These are phyloP conservation scores for Pseudopyricularia cyperi DNA, from an alignment of 2,329 filamentous ascomycete genomes.

Conservation along the genomic window DNA sequence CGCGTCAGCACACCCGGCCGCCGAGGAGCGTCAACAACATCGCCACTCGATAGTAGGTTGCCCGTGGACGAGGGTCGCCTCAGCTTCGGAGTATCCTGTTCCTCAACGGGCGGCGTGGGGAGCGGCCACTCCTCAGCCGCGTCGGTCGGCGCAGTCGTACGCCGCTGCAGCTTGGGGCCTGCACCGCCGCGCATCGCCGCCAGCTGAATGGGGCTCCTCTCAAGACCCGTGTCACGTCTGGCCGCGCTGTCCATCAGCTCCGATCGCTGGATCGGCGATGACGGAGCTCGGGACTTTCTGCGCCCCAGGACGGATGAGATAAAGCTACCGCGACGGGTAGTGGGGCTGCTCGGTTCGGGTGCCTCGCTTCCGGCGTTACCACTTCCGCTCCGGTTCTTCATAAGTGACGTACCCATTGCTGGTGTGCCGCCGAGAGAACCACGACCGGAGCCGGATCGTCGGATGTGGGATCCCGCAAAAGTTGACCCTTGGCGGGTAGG, in stretches of 20 bases:
- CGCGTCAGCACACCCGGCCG: not conserved
- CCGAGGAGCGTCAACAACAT: too few relatives aligned
- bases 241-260: slow-evolving; percentile 43
- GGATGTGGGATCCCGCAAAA: slow-evolving; percentile 12
- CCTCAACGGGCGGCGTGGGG: slow-evolving; percentile 15
- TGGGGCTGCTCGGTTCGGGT: not conserved
- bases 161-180: slow-evolving; percentile 32
- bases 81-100: slow-evolving; percentile 12
- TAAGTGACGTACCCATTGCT: slow-evolving; percentile 1
- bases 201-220: slow-evolving; percentile 43
- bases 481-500: not conserved
- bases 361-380: not conserved
- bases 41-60: slow-evolving; percentile 17
- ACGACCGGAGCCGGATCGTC: slow-evolving; percentile 26
- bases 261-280: slow-evolving; percentile 23
- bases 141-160: slow-evolving; percentile 18
- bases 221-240: slow-evolving; percentile 47
- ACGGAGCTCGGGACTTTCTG: slow-evolving; percentile 38
- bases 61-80: slow-evolving; percentile 7
- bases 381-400: slow-evolving; percentile 1
- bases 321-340: slow-evolving; percentile 31
- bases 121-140: slow-evolving; percentile 36
- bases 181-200: slow-evolving; percentile 26
- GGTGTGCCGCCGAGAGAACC: slow-evolving; percentile 17
- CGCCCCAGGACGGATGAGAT: slow-evolving; percentile 47